These are phyloP conservation scores for Teunomyces tritomae DNA, from an alignment of 805 yeast genomes.

Conservation along the genomic window DNA sequence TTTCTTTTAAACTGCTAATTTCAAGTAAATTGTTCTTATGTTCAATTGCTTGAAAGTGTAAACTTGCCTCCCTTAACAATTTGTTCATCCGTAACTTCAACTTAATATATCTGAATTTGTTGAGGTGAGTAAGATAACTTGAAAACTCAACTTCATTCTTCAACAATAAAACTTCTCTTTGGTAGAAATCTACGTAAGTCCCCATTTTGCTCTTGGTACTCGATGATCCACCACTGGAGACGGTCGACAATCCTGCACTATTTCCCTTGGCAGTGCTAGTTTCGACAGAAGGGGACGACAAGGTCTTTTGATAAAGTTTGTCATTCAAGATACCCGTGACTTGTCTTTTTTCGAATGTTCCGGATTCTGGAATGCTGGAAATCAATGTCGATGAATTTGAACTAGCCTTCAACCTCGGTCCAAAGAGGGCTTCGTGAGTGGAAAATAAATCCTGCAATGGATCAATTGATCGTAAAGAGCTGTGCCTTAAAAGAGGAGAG, in stretches of 20 bases:
- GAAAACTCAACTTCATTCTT: conserved; percentile 63
- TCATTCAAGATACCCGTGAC: conserved; percentile 10
- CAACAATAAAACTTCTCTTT: conserved; percentile 54
- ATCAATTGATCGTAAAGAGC: conserved; percentile 1
- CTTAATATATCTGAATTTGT: conserved; percentile 27
- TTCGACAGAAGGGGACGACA: conserved; percentile 23
- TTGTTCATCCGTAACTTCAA: conserved; percentile 12
- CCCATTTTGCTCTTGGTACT: conserved; percentile 10
- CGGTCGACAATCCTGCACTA: not conserved
- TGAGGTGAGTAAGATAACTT: conserved; percentile 48
- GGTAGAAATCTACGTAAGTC: conserved; percentile 44
- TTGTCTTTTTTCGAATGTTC: not conserved
- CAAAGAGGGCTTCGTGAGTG: conserved; percentile 33
- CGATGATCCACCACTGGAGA: not conserved
- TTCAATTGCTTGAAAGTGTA: conserved; percentile 8
- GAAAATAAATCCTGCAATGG: conserved; percentile 23
- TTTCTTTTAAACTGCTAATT: conserved; percentile 8
- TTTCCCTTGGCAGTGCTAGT: conserved; percentile 13
- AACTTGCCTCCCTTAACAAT: conserved; percentile 11
- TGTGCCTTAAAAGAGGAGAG: not conserved
- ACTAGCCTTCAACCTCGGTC: conserved; percentile 7
- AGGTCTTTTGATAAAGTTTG: conserved; percentile 12
- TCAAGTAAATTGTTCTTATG: conserved; percentile 8
- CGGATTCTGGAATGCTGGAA: conserved; percentile 2
- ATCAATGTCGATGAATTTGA: conserved; percentile 1